Percentiles rank a stretch among this genome's conserved stretches.
These are phyloP conservation scores for bread wheat (Triticum aestivum) DNA, from an alignment of 176 grass and related monocot species.

Conservation along the genomic window IWGSC_CS_RefSeq_v2.1 NC_057809.1:26382177-26382676, in stretches of 20 bases:
- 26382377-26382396: background rate
- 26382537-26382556: background rate
- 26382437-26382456: background rate
- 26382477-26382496: background rate
- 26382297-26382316: too few relatives aligned
- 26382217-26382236: too few relatives aligned
- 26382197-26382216: too few relatives aligned
- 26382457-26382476: background rate
- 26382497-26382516: background rate
- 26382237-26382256: too few relatives aligned
- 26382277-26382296: too few relatives aligned
- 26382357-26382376: background rate
- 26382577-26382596: background rate
- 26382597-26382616: background rate
- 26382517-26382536: background rate
- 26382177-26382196: too few relatives aligned
- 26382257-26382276: too few relatives aligned
- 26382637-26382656: background rate
- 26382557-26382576: background rate
- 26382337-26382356: too few relatives aligned
- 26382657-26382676: background rate
- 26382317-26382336: too few relatives aligned
- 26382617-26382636: background rate
- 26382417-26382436: background rate
- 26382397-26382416: background rate